Evolutionary conservation across 768 basidiomycete genomes (phyloP).

Genomic region (Russula sp.): DNA sequence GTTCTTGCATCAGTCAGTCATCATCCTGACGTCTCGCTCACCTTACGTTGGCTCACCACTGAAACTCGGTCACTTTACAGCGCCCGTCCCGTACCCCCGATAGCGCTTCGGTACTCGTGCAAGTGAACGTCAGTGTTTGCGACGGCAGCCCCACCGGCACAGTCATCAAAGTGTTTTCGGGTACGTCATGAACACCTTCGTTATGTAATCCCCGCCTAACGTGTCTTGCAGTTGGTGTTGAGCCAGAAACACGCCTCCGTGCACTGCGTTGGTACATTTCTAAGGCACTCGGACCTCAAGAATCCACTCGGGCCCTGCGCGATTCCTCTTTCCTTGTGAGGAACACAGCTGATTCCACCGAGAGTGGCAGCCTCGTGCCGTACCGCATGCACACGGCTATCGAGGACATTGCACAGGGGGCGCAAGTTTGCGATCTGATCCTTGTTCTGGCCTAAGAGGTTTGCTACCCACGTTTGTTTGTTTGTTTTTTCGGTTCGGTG

Average conservation of each 20-base stretch:
- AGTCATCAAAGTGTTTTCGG: conserved; percentile 10
- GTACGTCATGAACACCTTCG: neutral
- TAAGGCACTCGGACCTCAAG: conserved; percentile 17
- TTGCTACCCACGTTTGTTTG: no score
- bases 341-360: neutral
- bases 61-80: neutral
- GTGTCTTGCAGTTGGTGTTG: conserved; percentile 11
- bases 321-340: conserved; percentile 20
- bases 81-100: conserved; percentile 13
- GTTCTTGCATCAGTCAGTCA: conserved; percentile 22
- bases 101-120: conserved; percentile 9
- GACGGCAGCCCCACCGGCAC: conserved; percentile 7
- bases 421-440: conserved; percentile 17
- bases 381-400: conserved; percentile 24
- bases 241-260: conserved; percentile 25
- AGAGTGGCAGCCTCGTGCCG: conserved; percentile 5
- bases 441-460: conserved; percentile 16
- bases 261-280: conserved; percentile 28
- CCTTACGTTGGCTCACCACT: neutral
- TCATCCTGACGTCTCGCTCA: neutral
- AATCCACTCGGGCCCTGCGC: conserved; percentile 19
- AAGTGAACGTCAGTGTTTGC: conserved; percentile 18
- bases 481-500: neutral
- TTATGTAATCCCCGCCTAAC: neutral
- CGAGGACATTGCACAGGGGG: conserved; percentile 18